Base-by-base conservation (phyloP, 768 basidiomycete genomes). In the Candolleomyces aberdarensis region DNA sequence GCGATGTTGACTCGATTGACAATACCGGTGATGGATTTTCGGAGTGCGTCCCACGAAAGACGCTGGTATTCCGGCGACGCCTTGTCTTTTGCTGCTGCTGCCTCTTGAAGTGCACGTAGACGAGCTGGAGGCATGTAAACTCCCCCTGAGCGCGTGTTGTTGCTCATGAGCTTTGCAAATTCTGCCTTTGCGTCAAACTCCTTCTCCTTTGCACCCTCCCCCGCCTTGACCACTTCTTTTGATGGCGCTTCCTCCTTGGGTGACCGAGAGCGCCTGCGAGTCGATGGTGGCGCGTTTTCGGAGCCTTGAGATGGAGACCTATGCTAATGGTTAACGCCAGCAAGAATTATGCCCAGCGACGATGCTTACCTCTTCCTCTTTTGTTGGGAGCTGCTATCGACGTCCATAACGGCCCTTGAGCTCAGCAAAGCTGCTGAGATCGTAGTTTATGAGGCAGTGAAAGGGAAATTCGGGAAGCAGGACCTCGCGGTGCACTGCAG, bases 1-100 rank as follows among this genome's bases (percentile, higher is more conserved):
- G 88, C 82, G 19, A 94, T 83, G 73, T 98, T 98, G 78, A 99
- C 93, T 81, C 97, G 91, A 81, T 99, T 99, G 81, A 98, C 96
- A 66, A 98, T 90, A 94, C 97, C 97, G 31, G 97, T 98, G 69
- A 99, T 91, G 55, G 90, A 92, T 76, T 99, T 99, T 71, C 96
- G 88, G 62, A 99, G 77, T 1, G 97, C 97, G 70, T 99, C 97
- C 97, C 97, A 99, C 10, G 94, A 92, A 61, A 99, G 76, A 10
- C 97, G 84, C 74, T 99, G 97, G 74, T 91, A 98, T 75, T 97
- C 96, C 19, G 88, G 68, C 61, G 91, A 90, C 51, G 80, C 78
- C 77, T 96, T 96, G 79, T 97, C 93, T 63, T 81, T 76, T 6
- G 85, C 75, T 8, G 94, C 93, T 32, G 89, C 91, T 29, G 60